A percentile compares a stretch with the other conserved stretches of the same genome.
phyloP scores from a whole-genome alignment of 345 rosid species.

The Trapa incisa region DNA sequence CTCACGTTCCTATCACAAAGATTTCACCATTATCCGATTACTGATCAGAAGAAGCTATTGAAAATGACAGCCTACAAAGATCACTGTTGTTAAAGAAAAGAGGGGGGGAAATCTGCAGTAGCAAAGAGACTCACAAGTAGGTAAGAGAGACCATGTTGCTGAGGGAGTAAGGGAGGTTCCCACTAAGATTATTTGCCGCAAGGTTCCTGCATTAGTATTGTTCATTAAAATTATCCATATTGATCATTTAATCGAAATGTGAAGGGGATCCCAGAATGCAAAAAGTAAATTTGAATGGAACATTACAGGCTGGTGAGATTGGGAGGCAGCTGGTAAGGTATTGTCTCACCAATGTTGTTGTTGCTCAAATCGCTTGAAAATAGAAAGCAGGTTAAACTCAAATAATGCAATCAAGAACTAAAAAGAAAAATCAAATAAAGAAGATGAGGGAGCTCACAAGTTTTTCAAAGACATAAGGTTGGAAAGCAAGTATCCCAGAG shows the following conservation, averaged over 20 bases:
- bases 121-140: conserved; percentile 51
- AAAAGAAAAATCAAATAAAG: neutral
- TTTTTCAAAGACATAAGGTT: conserved; percentile 54
- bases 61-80: neutral
- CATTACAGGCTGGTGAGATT: conserved; percentile 92
- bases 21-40: neutral
- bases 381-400: conserved; percentile 11
- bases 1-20: conserved; percentile 53
- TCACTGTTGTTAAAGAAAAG: neutral
- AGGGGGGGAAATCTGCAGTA: neutral
- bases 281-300: conserved; percentile 7
- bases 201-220: conserved; percentile 57
- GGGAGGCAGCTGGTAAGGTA: conserved; percentile 92
- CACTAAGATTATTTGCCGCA: conserved; percentile 70
- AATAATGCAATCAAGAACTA: conserved; percentile 6
- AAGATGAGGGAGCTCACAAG: conserved; percentile 36
- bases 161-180: conserved; percentile 87
- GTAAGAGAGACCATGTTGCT: conserved; percentile 59
- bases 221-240: neutral
- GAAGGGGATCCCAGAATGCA: conserved; percentile 3
- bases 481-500: conserved; percentile 86
- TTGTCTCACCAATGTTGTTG: conserved; percentile 65
- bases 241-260: neutral
- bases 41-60: conserved; percentile 5
- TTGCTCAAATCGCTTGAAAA: conserved; percentile 69